Evolutionary conservation across 148 eudicot species (phyloP).

Genomic region (Tetragonia tetragonoides): DNA sequence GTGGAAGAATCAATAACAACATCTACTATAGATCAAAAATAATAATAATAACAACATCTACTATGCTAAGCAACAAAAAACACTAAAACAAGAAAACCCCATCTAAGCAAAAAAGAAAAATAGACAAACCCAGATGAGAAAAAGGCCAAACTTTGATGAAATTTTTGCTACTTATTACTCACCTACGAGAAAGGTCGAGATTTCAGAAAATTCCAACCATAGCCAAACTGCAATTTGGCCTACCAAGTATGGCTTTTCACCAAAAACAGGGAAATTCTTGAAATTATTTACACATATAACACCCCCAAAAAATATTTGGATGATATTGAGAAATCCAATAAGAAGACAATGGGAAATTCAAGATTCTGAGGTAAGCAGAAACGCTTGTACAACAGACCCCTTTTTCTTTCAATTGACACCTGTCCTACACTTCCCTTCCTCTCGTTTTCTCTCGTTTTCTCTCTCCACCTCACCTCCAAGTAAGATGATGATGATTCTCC

Average conservation of each 20-base stretch:
- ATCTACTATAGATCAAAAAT: neutral
- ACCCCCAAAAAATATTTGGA: neutral
- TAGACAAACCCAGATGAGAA: constrained; percentile 23
- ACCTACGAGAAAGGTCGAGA: constrained; percentile 18
- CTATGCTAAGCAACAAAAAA: neutral
- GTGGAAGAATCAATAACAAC: neutral
- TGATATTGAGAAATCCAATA: neutral
- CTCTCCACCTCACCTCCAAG: neutral
- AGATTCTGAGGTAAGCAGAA: neutral
- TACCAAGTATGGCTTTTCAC: constrained; percentile 5
- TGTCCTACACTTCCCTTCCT: neutral
- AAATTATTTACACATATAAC: neutral
- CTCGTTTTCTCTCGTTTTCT: neutral
- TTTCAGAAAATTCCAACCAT: constrained; percentile 23
- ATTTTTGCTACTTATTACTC: neutral
- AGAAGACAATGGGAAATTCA: neutral
- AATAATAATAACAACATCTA: neutral
- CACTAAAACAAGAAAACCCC: neutral
- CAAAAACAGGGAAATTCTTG: neutral
- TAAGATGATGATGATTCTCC: neutral
- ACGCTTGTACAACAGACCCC: neutral
- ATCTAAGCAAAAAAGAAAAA: neutral
- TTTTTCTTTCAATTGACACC: neutral
- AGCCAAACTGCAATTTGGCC: constrained; percentile 21
- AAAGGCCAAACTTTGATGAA: constrained; percentile 7